These are phyloP conservation scores for Alternaria brassicae DNA, from an alignment of 2,329 filamentous ascomycete species.

Conservation along the genomic window DNA sequence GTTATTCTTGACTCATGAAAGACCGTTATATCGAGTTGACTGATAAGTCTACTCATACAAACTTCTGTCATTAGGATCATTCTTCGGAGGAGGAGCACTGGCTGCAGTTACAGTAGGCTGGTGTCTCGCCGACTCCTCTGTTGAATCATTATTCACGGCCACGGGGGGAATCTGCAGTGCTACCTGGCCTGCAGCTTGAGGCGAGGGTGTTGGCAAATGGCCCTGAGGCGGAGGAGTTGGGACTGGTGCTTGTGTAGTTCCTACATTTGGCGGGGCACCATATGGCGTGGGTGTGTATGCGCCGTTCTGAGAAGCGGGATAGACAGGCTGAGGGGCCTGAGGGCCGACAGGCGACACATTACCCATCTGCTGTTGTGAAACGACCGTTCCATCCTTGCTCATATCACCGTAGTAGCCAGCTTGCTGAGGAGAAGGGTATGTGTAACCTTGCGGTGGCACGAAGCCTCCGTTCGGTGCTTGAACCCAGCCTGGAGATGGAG, in stretches of 20 bases:
- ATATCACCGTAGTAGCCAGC: slow-evolving; percentile 25
- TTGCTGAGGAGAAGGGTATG: slow-evolving; percentile 19
- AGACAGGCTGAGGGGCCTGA: slow-evolving; percentile 22
- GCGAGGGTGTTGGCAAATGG: slow-evolving; percentile 7
- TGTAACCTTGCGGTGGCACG: slow-evolving; percentile 29
- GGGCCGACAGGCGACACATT: slow-evolving; percentile 12
- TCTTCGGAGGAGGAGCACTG: slow-evolving; percentile 15
- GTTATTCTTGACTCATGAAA: not conserved
- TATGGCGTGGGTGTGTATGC: not conserved
- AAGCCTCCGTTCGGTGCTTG: slow-evolving; percentile 27
- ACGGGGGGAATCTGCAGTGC: slow-evolving; percentile 8
- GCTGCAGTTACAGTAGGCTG: slow-evolving; percentile 11
- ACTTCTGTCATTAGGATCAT: slow-evolving; percentile 24
- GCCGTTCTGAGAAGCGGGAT: slow-evolving; percentile 16
- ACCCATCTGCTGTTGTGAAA: slow-evolving; percentile 15
- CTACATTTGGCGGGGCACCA: not conserved
- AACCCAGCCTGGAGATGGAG: slow-evolving; percentile 31
- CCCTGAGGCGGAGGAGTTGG: slow-evolving; percentile 14
- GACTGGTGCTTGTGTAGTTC: not conserved
- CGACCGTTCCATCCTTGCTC: slow-evolving; percentile 21
- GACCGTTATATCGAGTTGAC: not conserved
- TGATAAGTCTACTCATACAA: slow-evolving; percentile 26
- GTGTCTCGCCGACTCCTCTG: not conserved
- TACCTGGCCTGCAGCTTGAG: not conserved
- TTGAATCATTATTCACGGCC: slow-evolving; percentile 2